Conservation (phyloP, 176 grass and related monocot genomes). For the Eragrostis curvula region DNA sequence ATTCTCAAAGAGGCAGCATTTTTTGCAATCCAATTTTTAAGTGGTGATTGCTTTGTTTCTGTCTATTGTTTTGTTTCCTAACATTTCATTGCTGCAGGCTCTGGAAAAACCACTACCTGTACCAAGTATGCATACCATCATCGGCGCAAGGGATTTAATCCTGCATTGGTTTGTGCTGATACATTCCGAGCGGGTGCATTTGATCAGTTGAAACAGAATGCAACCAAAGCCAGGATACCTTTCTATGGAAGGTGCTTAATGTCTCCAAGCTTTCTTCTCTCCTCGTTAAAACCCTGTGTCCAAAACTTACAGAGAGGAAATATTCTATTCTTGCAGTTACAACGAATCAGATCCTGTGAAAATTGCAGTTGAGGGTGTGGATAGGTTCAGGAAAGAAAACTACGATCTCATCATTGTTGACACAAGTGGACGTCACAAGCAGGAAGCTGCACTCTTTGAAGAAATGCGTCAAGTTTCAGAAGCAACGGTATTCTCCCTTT, state of each 20-base stretch:
- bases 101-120: slow-evolving; percentile 98
- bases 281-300: neutral
- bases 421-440: slow-evolving; percentile 94
- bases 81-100: slow-evolving; percentile 57
- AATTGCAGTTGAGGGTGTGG: slow-evolving; percentile 94
- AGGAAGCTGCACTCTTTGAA: slow-evolving; percentile 92
- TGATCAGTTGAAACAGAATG: slow-evolving; percentile 97
- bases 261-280: neutral
- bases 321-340: slow-evolving; percentile 60
- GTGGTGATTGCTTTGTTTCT: no score
- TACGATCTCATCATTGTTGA: slow-evolving; percentile 97
- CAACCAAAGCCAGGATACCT: slow-evolving; percentile 91
- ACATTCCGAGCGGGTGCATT: slow-evolving; percentile 98
- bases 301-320: neutral
- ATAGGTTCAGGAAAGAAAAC: slow-evolving; percentile 93
- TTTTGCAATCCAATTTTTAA: no score
- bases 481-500: slow-evolving; percentile 67
- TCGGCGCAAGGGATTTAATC: slow-evolving; percentile 88
- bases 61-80: no score
- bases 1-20: no score
- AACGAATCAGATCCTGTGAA: slow-evolving; percentile 96
- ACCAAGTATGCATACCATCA: slow-evolving; percentile 94
- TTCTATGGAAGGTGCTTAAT: slow-evolving; percentile 86
- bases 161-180: slow-evolving; percentile 93
- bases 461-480: slow-evolving; percentile 99